These are phyloP conservation scores for Suillus occidentalis DNA, from an alignment of 768 basidiomycete genomes.

Conservation along the genomic window DNA sequence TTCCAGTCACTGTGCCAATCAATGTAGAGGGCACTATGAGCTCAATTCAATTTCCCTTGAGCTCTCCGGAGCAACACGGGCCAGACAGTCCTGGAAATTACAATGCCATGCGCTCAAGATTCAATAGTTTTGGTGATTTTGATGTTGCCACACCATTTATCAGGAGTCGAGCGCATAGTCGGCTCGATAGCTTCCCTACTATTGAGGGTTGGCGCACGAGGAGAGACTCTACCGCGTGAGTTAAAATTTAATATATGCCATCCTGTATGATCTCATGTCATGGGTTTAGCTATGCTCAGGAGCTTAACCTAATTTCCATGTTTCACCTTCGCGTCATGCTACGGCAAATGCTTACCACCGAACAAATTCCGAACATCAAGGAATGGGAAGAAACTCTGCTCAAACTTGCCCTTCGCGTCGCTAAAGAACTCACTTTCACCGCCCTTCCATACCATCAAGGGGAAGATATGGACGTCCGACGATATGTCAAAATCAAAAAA, in stretches of 20 bases:
- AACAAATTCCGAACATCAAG: slow-evolving; percentile 74
- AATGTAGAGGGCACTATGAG: slow-evolving; percentile 52
- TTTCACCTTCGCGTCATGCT: slow-evolving; percentile 88
- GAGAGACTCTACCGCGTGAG: slow-evolving; percentile 88
- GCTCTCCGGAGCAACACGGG: slow-evolving; percentile 67
- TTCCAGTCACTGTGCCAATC: slow-evolving; percentile 55
- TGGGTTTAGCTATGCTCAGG: slow-evolving; percentile 66
- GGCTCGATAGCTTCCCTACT: slow-evolving; percentile 55
- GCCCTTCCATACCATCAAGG: slow-evolving; percentile 70
- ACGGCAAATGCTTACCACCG: slow-evolving; percentile 83
- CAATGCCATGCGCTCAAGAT: slow-evolving; percentile 56
- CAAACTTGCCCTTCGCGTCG: slow-evolving; percentile 80
- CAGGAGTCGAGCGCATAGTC: slow-evolving; percentile 81
- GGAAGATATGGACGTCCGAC: slow-evolving; percentile 91
- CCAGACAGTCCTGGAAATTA: slow-evolving; percentile 56
- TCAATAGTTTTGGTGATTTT: slow-evolving; percentile 71
- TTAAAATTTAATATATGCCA: slow-evolving; percentile 15
- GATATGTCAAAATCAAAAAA: slow-evolving; percentile 98
- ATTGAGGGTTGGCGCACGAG: slow-evolving; percentile 84
- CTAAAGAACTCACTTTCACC: slow-evolving; percentile 81
- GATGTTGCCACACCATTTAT: slow-evolving; percentile 77
- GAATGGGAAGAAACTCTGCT: slow-evolving; percentile 91
- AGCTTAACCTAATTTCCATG: slow-evolving; percentile 85
- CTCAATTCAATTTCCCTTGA: slow-evolving; percentile 78
- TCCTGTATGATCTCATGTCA: slow-evolving; percentile 2